Percentiles rank a stretch among this genome's conserved stretches.
phyloP scores from a whole-genome alignment of 768 basidiomycete species.

The Leucosporidium yakuticum region DNA sequence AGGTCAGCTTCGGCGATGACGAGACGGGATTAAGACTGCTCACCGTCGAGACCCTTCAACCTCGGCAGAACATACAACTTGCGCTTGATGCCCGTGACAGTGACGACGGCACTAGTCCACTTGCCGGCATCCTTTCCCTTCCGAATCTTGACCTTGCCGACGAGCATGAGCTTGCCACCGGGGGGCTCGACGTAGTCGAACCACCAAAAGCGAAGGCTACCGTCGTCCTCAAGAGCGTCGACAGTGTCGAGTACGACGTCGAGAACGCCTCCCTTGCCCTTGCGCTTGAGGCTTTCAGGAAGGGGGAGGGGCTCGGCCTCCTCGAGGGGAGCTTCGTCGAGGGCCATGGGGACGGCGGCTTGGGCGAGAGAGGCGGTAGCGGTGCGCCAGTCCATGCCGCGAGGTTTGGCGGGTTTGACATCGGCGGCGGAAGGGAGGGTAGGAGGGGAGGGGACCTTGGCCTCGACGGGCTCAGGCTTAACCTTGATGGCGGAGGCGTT shows the following conservation, averaged over 20 bases:
- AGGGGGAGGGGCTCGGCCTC: slow-evolving; percentile 63
- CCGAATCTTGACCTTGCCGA: slow-evolving; percentile 85
- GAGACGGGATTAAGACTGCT: slow-evolving; percentile 38
- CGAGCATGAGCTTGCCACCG: slow-evolving; percentile 69
- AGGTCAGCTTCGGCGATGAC: neutral
- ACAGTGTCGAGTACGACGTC: slow-evolving; percentile 27
- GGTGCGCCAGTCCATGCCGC: slow-evolving; percentile 37
- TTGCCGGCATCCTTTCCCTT: slow-evolving; percentile 38
- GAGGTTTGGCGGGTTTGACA: slow-evolving; percentile 27
- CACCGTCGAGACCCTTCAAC: slow-evolving; percentile 39
- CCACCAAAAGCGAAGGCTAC: slow-evolving; percentile 88
- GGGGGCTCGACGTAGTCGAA: slow-evolving; percentile 79
- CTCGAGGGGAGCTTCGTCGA: slow-evolving; percentile 45
- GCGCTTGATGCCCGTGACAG: slow-evolving; percentile 74
- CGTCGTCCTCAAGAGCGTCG: slow-evolving; percentile 69
- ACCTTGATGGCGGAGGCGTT: slow-evolving; percentile 32
- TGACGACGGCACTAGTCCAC: slow-evolving; percentile 81
- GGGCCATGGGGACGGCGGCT: neutral
- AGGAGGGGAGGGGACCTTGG: neutral
- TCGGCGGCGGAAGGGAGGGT: slow-evolving; percentile 2
- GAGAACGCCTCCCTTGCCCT: slow-evolving; percentile 24
- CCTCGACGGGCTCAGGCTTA: slow-evolving; percentile 20
- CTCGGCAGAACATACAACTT: slow-evolving; percentile 87
- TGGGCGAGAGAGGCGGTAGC: slow-evolving; percentile 29
- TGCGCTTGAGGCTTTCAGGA: slow-evolving; percentile 40